These are phyloP conservation scores for Pseudocercospora musae DNA, from an alignment of 2,329 filamentous ascomycete species.

Conservation along the genomic window DNA sequence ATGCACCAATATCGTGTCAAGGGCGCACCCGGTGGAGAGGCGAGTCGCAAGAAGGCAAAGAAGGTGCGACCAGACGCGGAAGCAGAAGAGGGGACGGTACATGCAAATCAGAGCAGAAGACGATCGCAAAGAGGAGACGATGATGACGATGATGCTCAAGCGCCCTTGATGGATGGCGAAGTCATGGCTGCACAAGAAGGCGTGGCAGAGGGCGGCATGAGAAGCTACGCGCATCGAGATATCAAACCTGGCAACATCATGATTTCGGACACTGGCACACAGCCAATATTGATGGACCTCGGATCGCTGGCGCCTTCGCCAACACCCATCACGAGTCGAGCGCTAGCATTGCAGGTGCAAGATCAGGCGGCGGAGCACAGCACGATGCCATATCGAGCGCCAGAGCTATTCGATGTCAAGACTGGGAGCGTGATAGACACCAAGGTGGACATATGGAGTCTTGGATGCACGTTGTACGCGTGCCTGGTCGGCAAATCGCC, in stretches of 20 bases:
- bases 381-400: constrained; percentile 97
- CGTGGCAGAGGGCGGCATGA: constrained; percentile 63
- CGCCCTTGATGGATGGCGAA: constrained; percentile 74
- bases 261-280: constrained; percentile 86
- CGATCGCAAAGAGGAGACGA: constrained; percentile 32
- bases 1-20: constrained; percentile 86
- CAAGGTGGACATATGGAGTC: constrained; percentile 95
- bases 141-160: constrained; percentile 69
- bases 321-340: constrained; percentile 83
- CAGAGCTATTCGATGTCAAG: constrained; percentile 96
- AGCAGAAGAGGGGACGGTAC: constrained; percentile 43
- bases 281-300: constrained; percentile 94
- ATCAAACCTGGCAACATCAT: constrained; percentile 99
- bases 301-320: constrained; percentile 86
- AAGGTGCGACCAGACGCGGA: constrained; percentile 51
- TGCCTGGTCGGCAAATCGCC: constrained; percentile 95
- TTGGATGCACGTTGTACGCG: constrained; percentile 96
- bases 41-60: constrained; percentile 53
- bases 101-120: constrained; percentile 47
- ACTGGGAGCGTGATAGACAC: constrained; percentile 89
- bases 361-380: constrained; percentile 94
- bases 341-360: constrained; percentile 85
- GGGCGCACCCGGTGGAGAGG: constrained; percentile 51
- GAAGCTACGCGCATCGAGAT: constrained; percentile 90
- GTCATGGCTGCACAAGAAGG: constrained; percentile 65